A percentile compares a stretch with the other conserved stretches of the same genome.
Evolutionary conservation across 192 early-diverging fungal genomes (phyloP).

Genomic region (Phlyctochytrium bullatum): DNA sequence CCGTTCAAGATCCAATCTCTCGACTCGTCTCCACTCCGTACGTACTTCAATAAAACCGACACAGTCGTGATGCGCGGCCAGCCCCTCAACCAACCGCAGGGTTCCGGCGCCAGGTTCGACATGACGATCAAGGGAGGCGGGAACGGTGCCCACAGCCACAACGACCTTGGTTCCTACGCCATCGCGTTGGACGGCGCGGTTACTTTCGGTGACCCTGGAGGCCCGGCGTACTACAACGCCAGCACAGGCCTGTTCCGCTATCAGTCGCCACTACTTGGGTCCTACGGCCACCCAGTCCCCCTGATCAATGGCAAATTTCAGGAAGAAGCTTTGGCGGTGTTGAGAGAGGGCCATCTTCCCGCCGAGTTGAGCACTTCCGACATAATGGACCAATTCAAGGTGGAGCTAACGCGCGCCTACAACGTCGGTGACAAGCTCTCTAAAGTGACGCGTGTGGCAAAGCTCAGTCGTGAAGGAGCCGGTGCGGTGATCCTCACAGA

Average conservation of each 20-base stretch:
- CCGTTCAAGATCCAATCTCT: too few relatives aligned
- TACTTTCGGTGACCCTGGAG: not conserved
- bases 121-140: not conserved
- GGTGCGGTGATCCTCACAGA: too few relatives aligned
- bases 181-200: not conserved
- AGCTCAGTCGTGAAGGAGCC: too few relatives aligned
- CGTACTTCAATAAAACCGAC: too few relatives aligned
- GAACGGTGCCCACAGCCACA: not conserved
- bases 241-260: not conserved
- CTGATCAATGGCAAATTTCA: not conserved
- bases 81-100: not conserved
- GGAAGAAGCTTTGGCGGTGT: too few relatives aligned
- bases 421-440: too few relatives aligned
- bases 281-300: not conserved
- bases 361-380: not conserved
- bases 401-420: not conserved
- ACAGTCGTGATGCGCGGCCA: not conserved
- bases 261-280: not conserved
- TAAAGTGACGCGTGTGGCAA: too few relatives aligned
- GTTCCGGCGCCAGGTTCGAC: not conserved
- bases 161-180: not conserved
- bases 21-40: too few relatives aligned
- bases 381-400: not conserved
- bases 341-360: not conserved
- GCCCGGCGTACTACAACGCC: not conserved